Evolutionary conservation across 192 early-diverging fungal species (phyloP), one percentile per base, ranked within the genome.

Genomic region (Nowakowskiella sp.): DNA sequence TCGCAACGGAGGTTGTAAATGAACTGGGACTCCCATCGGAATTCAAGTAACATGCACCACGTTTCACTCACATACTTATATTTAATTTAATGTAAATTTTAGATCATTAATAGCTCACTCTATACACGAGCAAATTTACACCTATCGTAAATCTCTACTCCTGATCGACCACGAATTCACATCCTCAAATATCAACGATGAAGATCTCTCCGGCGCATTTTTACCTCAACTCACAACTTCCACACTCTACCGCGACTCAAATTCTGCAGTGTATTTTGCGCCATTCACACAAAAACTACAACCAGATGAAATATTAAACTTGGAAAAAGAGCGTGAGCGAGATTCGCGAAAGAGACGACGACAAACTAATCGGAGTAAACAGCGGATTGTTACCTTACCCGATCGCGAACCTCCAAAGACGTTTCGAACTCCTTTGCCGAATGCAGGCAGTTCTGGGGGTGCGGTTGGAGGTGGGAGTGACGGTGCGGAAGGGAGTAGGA

Each of bases 51-150:
- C 66, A 44, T 13, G 23, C 4, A 5, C 36, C 3, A 6, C 23
- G 44, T 47, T 27, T 31, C 10, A 4, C 46, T 23, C 31, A 39
- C 22, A 29, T 22, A 19, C 22, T 51, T 6, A 28, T 13, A 39
- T 30, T 57, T 9, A 26, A 7, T n/a, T 29, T 64, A 36, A 53
- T 33, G 24, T 68, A 30, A 57, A 2, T 13, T 49, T 4, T 54
- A 87, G 86, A 60, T 90, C 91, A 0, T 88, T 91, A 0, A 89
- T 92, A 31, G 85, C 92, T 1, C 92, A 94, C 62, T 80, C 87
- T 1, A 90, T 94, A n/a, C 77, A 92, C 13, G 94, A 97, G 55
- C 94, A 97, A 71, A 71, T 95, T 5, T 83, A 90, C 53, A 78
- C 78, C 2, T 90, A 83, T 64, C 81, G 76, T 27, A 92, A 92